Evolutionary conservation across 169 alveolate species (phyloP).

Genomic region (Cryptosporidium parvum): DNA sequence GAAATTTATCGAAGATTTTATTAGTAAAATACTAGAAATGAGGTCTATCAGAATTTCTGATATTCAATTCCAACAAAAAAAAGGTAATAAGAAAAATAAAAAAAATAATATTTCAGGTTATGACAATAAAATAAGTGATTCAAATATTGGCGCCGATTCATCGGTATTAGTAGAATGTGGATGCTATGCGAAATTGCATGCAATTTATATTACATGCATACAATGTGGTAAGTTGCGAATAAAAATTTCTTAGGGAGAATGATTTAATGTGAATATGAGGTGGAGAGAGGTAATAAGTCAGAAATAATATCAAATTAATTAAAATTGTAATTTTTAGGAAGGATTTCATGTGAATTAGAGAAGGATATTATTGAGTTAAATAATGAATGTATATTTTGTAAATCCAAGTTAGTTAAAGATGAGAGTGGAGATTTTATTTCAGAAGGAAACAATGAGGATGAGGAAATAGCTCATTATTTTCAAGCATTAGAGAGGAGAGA

Average conservation of each 20-base stretch:
- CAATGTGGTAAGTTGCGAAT: slow-evolving; percentile 50
- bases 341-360: slow-evolving; percentile 47
- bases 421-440: background rate
- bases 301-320: background rate
- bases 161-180: slow-evolving; percentile 37
- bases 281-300: background rate
- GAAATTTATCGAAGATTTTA: background rate
- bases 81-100: slow-evolving; percentile 6
- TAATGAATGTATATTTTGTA: slow-evolving; percentile 23
- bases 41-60: slow-evolving; percentile 39
- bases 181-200: slow-evolving; percentile 65
- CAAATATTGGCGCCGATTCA: background rate
- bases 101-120: background rate
- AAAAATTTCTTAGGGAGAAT: background rate
- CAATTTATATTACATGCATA: slow-evolving; percentile 33
- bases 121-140: background rate
- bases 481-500: slow-evolving; percentile 56
- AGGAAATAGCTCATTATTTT: slow-evolving; percentile 50
- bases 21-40: background rate
- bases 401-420: background rate
- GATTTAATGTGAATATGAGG: no score
- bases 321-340: slow-evolving; percentile 18
- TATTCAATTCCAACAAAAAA: slow-evolving; percentile 22
- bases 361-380: background rate
- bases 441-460: background rate